Evolutionary conservation across 257 asterid species (phyloP).

Genomic region (Fraxinus cuspidata): DNA sequence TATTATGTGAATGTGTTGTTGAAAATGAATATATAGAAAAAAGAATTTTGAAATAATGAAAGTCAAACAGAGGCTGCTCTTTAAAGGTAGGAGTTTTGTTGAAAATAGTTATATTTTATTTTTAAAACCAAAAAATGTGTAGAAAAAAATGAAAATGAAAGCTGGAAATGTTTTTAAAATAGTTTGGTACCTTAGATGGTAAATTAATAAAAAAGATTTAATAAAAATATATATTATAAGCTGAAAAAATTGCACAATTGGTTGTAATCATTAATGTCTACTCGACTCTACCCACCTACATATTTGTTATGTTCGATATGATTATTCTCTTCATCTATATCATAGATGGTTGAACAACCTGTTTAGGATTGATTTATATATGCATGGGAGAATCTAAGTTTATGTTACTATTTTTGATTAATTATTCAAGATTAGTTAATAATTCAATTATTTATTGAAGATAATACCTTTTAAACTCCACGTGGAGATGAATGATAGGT

Average conservation of each 20-base stretch:
- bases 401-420: neutral
- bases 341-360: constrained; percentile 26
- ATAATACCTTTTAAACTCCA: neutral
- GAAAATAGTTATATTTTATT: too few relatives aligned
- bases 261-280: too few relatives aligned
- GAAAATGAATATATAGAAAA: too few relatives aligned
- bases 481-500: neutral
- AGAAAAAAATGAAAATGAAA: neutral
- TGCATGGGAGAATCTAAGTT: constrained; percentile 27
- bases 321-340: neutral
- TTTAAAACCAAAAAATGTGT: too few relatives aligned
- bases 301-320: neutral
- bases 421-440: neutral
- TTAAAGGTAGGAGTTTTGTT: too few relatives aligned
- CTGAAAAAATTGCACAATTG: too few relatives aligned
- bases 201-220: too few relatives aligned
- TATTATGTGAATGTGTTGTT: too few relatives aligned
- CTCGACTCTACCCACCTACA: neutral
- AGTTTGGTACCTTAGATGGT: neutral
- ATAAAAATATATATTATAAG: too few relatives aligned
- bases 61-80: too few relatives aligned
- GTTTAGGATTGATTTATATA: constrained; percentile 21
- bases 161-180: too few relatives aligned
- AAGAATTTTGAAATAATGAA: too few relatives aligned
- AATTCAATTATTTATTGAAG: neutral